Evolutionary conservation across 192 early-diverging fungal genomes (phyloP).

Genomic region (Paraglomus brasilianum): DNA sequence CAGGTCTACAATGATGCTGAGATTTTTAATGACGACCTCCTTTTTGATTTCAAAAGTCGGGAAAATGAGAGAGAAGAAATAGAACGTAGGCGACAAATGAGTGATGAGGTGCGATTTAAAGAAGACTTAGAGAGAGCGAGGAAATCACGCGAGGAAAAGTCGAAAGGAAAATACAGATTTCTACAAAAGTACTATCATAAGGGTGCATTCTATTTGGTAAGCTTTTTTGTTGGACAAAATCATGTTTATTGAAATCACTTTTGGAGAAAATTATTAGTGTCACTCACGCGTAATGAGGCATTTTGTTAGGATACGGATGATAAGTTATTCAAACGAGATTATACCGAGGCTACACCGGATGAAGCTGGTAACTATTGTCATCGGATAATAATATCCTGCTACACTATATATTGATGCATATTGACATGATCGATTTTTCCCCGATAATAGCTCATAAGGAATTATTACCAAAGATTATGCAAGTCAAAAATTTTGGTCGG

Average conservation of each 20-base stretch:
- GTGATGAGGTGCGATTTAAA: constrained; percentile 74
- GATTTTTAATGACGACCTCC: not conserved
- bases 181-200: constrained; percentile 86
- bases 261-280: constrained; percentile 3
- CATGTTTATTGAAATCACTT: too few species aligned
- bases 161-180: constrained; percentile 56
- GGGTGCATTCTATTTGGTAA: constrained; percentile 80
- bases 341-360: constrained; percentile 69
- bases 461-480: constrained; percentile 82
- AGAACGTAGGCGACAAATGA: constrained; percentile 76
- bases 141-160: constrained; percentile 58
- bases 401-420: too few species aligned
- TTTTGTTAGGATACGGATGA: constrained; percentile 50
- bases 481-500: constrained; percentile 87
- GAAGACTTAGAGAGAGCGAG: constrained; percentile 68
- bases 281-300: constrained; percentile 7
- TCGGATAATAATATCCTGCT: too few species aligned
- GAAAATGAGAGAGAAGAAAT: constrained; percentile 77
- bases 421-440: too few species aligned
- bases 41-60: too few species aligned
- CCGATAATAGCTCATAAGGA: constrained; percentile 65
- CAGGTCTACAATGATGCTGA: not conserved
- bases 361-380: constrained; percentile 45
- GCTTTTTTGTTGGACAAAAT: not conserved
- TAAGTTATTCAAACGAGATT: constrained; percentile 62